These are phyloP conservation scores for Cenchrus americanus DNA, from an alignment of 176 grass and related monocot genomes.

Conservation along the genomic window DNA sequence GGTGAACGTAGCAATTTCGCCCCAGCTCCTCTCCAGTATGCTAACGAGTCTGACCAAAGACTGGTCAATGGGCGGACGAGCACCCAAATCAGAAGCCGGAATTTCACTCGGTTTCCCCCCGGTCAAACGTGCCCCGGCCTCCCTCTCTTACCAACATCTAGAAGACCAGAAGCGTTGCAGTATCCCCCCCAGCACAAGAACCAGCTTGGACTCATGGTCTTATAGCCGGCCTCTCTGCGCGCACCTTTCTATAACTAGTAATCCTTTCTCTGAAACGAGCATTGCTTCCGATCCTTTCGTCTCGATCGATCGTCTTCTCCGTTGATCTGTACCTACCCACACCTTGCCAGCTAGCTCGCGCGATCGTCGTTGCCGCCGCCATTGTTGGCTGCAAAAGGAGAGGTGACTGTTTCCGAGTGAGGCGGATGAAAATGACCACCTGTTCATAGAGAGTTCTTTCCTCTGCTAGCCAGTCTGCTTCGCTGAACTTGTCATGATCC, in stretches of 20 bases:
- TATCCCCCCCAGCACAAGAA: not conserved
- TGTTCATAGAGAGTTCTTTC: not conserved
- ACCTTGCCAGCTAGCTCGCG: not conserved
- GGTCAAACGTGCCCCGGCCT: slow-evolving; percentile 53
- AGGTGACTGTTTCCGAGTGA: not conserved
- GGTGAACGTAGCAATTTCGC: slow-evolving; percentile 21
- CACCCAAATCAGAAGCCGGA: not conserved
- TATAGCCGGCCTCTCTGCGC: not conserved
- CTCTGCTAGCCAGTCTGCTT: not conserved
- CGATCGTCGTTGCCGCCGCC: not conserved
- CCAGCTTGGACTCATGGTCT: slow-evolving; percentile 9
- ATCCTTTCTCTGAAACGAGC: not conserved
- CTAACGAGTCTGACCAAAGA: slow-evolving; percentile 58
- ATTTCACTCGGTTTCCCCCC: slow-evolving; percentile 31
- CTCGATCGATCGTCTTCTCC: not conserved
- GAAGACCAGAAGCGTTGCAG: not conserved
- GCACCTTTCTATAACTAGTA: not conserved
- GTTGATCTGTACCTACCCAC: not conserved
- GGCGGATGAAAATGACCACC: not conserved
- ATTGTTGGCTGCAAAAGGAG: not conserved
- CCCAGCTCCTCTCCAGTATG: slow-evolving; percentile 10
- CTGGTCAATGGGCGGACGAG: slow-evolving; percentile 39
- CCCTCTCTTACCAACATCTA: slow-evolving; percentile 10
- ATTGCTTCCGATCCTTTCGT: not conserved
- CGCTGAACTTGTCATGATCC: slow-evolving; percentile 37